A percentile compares a stretch with the other conserved stretches of the same genome.
phyloP scores from a whole-genome alignment of 1,284 basidiomycete genomes.

The Naganishia cerealis region DNA sequence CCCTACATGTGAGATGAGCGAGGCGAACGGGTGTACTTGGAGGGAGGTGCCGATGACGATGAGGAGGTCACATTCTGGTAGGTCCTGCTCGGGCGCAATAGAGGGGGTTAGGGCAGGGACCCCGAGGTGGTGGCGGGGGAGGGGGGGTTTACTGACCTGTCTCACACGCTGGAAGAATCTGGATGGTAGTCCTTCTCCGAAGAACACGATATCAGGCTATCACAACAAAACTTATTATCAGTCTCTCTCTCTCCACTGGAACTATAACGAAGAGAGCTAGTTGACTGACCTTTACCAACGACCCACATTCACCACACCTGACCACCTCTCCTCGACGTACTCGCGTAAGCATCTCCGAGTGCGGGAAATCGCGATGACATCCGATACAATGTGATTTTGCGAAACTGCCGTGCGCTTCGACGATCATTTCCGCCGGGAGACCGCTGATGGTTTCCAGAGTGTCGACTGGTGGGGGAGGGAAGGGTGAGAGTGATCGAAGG shows the following conservation, averaged over 20 bases:
- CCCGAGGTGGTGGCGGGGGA: not conserved
- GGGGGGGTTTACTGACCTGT: slow-evolving; percentile 3
- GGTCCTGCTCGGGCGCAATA: slow-evolving; percentile 43
- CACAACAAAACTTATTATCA: slow-evolving; percentile 15
- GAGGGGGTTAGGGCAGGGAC: not conserved
- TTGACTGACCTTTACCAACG: slow-evolving; percentile 64
- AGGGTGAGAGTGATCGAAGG: slow-evolving; percentile 3
- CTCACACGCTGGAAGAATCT: slow-evolving; percentile 49
- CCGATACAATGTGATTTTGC: slow-evolving; percentile 76
- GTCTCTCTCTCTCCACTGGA: not conserved
- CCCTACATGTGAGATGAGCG: slow-evolving; percentile 56
- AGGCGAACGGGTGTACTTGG: slow-evolving; percentile 60
- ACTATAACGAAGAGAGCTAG: not conserved
- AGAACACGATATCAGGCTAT: slow-evolving; percentile 87
- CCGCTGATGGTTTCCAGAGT: slow-evolving; percentile 85
- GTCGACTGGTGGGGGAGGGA: slow-evolving; percentile 63
- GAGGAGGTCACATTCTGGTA: slow-evolving; percentile 71
- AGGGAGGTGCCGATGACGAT: slow-evolving; percentile 91
- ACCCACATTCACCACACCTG: slow-evolving; percentile 63
- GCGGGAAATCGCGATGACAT: slow-evolving; percentile 62
- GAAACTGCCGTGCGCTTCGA: slow-evolving; percentile 94
- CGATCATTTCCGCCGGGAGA: slow-evolving; percentile 68
- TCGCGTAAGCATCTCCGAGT: slow-evolving; percentile 61
- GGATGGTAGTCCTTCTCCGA: slow-evolving; percentile 67
- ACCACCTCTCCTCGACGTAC: slow-evolving; percentile 65